Conservation (phyloP, 2,329 filamentous ascomycete species). For the Tolypocladium tropicale region DNA sequence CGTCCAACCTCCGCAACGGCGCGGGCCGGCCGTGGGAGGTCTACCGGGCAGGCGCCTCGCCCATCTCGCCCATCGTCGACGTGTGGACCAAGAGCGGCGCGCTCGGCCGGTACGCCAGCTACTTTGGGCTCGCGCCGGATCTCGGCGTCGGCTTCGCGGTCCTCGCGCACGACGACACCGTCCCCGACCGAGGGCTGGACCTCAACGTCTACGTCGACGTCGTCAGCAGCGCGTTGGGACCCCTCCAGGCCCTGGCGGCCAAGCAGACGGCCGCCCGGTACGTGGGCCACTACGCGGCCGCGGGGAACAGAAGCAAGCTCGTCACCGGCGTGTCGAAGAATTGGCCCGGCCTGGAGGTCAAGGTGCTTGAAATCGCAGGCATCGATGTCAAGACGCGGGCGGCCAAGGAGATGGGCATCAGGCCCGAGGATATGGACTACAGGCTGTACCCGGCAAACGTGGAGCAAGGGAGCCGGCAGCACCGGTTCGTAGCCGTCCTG, state of each 20-base stretch:
- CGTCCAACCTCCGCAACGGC: background rate
- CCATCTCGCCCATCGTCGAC: background rate
- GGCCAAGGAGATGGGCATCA: constrained; percentile 11
- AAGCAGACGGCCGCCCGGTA: background rate
- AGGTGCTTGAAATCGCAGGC: constrained; percentile 4
- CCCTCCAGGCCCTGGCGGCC: background rate
- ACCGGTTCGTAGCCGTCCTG: constrained; percentile 19
- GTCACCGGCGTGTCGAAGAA: background rate
- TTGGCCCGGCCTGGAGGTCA: constrained; percentile 15
- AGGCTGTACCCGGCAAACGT: constrained; percentile 20
- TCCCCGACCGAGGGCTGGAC: background rate
- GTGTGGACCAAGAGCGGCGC: background rate
- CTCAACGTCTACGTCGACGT: background rate
- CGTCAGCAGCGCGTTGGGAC: background rate
- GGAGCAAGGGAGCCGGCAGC: constrained; percentile 6
- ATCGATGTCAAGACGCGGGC: constrained; percentile 9
- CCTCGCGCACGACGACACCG: background rate
- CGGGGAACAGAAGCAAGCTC: background rate
- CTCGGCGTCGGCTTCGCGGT: background rate
- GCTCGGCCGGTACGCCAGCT: constrained; percentile 3
- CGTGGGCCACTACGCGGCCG: background rate
- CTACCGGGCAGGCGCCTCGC: background rate
- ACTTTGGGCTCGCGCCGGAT: constrained; percentile 5
- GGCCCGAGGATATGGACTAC: constrained; percentile 14
- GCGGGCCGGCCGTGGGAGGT: background rate